Evolutionary conservation across 2,329 filamentous ascomycete species (phyloP), one percentile per base, ranked within the genome.

Genomic region (Ophiostoma sp.): DNA sequence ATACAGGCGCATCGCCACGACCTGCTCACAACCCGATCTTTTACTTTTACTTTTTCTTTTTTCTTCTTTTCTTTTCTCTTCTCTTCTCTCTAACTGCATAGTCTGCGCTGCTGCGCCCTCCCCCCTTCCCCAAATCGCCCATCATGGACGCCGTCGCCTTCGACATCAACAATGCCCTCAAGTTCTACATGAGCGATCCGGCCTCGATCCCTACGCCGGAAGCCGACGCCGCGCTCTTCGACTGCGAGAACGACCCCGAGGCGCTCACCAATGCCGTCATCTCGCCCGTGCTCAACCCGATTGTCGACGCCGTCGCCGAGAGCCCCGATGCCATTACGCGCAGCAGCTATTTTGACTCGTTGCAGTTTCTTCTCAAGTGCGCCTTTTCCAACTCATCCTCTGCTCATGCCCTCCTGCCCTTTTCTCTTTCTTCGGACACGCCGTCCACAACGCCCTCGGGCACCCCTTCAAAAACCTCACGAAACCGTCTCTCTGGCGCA

Each of bases 351-450:
- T 95, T 98, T 84, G 95, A 99, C 85, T 97, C 95, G 75, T 83
- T 99, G 78, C 95, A 98, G 82, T 97, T 97, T 80, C 86, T 99
- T 74, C 88, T 99, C 85, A 99, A 99, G 95, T 98, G 90, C 86
- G 94, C 89, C 79, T 87, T 85, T 81, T 87, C 84, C 83, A 79
- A 79, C 78, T 70, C 71, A 73, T 80, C 79, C 76, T 77, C 57
- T 75, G 72, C 64, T 45, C 61, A 31, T 72, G 6, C 50, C 68
- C 39, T 80, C 81, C 79, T 79, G 77, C 79, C 74, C 74, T 79
- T 76, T 75, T 71, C 75, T 75, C 69, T 75, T 63, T 71, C 74
- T 74, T 55, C 12, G 31, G 68, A 31, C 45, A 69, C 66, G 19
- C 66, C 42, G 42, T 31, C 42, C 25, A 31, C 25, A 12, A 22